Percentiles rank a stretch among this genome's conserved stretches.
phyloP scores from a whole-genome alignment of 768 basidiomycete species.

The Russula ochroleuca region DNA sequence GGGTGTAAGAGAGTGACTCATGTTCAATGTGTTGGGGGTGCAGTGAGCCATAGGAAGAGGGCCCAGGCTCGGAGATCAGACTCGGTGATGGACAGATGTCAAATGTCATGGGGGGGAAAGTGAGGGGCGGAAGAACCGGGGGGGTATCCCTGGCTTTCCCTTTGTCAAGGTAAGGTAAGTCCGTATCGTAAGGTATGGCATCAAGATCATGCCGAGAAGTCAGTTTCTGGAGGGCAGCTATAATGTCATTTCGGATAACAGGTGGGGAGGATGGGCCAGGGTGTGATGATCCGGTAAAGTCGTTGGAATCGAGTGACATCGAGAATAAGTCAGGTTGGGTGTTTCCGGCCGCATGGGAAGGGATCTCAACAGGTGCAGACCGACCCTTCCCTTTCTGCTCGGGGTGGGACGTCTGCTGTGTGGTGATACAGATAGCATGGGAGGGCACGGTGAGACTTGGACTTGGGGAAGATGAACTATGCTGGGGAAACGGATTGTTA shows the following conservation, averaged over 20 bases:
- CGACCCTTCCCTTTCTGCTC: constrained; percentile 53
- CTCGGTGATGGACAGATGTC: constrained; percentile 40
- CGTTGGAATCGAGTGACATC: constrained; percentile 26
- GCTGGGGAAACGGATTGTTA: constrained; percentile 5
- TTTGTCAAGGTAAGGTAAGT: constrained; percentile 37
- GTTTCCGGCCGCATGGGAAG: constrained; percentile 34
- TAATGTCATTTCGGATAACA: constrained; percentile 13
- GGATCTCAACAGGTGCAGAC: constrained; percentile 52
- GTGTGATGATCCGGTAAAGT: constrained; percentile 27
- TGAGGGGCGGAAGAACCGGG: constrained; percentile 61
- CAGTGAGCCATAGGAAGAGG: constrained; percentile 36
- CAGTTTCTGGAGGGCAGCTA: constrained; percentile 2
- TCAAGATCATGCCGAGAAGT: constrained; percentile 15
- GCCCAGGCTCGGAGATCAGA: constrained; percentile 29
- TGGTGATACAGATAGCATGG: background rate
- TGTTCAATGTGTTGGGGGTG: constrained; percentile 6
- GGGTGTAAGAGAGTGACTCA: constrained; percentile 1
- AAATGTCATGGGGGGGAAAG: constrained; percentile 54
- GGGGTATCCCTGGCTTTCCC: constrained; percentile 51
- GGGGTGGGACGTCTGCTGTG: constrained; percentile 14
- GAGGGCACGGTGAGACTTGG: constrained; percentile 5
- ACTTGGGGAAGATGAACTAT: constrained; percentile 3
- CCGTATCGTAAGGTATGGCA: constrained; percentile 20
- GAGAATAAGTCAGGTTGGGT: constrained; percentile 30
- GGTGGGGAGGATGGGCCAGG: constrained; percentile 29